phyloP scores from a whole-genome alignment of 208 protist species.

The Acanthamoeba rhysodes region DNA sequence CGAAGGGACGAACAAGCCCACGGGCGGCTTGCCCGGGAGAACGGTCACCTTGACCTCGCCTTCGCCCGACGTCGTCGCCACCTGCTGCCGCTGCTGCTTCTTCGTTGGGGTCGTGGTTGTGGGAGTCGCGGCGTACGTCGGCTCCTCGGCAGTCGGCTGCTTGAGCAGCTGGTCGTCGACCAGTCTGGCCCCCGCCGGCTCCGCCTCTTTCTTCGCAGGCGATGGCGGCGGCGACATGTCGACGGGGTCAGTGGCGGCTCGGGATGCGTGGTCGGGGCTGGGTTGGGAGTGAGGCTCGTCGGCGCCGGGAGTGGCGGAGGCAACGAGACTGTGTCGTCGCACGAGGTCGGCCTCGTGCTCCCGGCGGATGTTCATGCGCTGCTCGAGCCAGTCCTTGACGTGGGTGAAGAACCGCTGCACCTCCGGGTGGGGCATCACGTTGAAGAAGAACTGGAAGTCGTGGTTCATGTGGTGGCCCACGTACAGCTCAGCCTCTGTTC shows the following conservation, averaged over 20 bases:
- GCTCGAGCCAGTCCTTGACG: constrained; percentile 1
- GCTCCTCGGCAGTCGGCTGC: too few species aligned
- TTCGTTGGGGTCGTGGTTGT: neutral
- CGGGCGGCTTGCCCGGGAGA: neutral
- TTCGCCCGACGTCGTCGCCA: neutral
- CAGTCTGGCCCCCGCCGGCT: too few species aligned
- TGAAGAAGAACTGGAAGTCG: constrained; percentile 59
- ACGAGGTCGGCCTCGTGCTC: neutral
- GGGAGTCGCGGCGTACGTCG: neutral
- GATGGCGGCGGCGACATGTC: too few species aligned
- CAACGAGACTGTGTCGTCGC: neutral
- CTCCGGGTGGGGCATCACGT: constrained; percentile 14
- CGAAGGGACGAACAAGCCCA: neutral
- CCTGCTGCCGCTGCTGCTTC: neutral
- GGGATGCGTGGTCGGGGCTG: too few species aligned
- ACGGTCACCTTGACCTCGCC: neutral
- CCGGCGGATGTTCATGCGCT: neutral
- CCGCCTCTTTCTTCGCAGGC: too few species aligned
- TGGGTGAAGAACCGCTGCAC: neutral
- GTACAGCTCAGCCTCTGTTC: constrained; percentile 21
- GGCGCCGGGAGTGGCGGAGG: neutral
- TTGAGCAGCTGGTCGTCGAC: too few species aligned
- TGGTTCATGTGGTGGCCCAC: constrained; percentile 41
- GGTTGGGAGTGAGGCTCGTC: too few species aligned
- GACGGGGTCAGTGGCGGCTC: too few species aligned